phyloP scores from a whole-genome alignment of 192 early-diverging fungal species.

The Coemansia sp. region DNA sequence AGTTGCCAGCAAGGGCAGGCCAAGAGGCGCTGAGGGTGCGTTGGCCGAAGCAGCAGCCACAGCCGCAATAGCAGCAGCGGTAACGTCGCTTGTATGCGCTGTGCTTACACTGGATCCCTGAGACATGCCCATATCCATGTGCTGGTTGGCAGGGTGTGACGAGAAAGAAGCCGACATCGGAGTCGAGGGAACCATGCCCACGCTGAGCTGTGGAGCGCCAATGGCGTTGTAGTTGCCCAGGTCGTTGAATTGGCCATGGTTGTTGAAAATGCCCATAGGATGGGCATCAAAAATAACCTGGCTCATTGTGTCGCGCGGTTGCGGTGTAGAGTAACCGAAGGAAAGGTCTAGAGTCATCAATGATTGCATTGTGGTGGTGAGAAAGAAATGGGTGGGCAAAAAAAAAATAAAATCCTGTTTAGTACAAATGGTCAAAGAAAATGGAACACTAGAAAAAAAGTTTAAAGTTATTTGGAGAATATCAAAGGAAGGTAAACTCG shows the following conservation, averaged over 20 bases:
- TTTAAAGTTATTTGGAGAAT: neutral
- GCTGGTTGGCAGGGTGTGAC: slow-evolving; percentile 9
- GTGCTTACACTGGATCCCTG: neutral
- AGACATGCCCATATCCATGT: slow-evolving; percentile 13
- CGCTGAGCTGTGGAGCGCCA: slow-evolving; percentile 18
- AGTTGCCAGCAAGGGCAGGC: slow-evolving; percentile 10
- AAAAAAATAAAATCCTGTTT: slow-evolving; percentile 8
- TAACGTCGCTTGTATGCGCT: neutral
- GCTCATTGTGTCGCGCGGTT: slow-evolving; percentile 24
- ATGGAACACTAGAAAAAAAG: too few species aligned
- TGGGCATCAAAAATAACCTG: slow-evolving; percentile 31
- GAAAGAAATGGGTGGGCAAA: too few species aligned
- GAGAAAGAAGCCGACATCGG: slow-evolving; percentile 29
- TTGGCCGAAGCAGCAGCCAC: neutral
- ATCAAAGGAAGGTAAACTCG: too few species aligned
- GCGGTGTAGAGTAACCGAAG: slow-evolving; percentile 29
- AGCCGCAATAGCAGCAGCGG: too few species aligned
- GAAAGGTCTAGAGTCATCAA: slow-evolving; percentile 32
- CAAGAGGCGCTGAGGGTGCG: slow-evolving; percentile 4
- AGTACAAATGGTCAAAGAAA: neutral
- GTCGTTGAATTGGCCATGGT: slow-evolving; percentile 15
- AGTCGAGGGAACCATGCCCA: slow-evolving; percentile 29
- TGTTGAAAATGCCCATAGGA: slow-evolving; percentile 18
- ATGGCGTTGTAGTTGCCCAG: slow-evolving; percentile 15
- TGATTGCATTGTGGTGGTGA: neutral